Percentiles rank a stretch among this genome's conserved stretches.
Conservation (phyloP, 192 early-diverging fungal species). For the Coemansia sp. region DNA sequence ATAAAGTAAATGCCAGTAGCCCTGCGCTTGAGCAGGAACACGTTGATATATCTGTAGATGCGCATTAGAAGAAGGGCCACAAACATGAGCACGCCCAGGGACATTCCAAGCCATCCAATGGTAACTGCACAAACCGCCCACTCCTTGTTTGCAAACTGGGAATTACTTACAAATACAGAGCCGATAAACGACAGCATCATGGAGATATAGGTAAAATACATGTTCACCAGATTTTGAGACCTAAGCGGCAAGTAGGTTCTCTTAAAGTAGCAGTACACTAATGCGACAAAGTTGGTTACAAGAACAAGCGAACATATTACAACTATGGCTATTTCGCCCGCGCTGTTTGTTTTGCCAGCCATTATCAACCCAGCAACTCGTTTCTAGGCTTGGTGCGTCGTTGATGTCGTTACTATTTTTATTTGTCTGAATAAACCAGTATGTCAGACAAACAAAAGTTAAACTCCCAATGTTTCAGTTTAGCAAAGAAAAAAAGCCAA, state of each 20-base stretch:
- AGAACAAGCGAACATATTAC: conserved; percentile 32
- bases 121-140: conserved; percentile 39
- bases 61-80: conserved; percentile 36
- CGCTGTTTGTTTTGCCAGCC: conserved; percentile 16
- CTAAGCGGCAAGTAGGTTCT: conserved; percentile 43
- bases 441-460: neutral
- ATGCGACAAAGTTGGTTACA: conserved; percentile 19
- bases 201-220: conserved; percentile 35
- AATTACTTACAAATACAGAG: conserved; percentile 13
- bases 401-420: neutral
- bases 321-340: conserved; percentile 27
- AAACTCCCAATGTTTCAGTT: neutral
- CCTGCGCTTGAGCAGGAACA: conserved; percentile 33
- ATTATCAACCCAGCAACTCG: neutral
- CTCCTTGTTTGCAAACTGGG: conserved; percentile 15
- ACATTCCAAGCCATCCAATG: conserved; percentile 45
- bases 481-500: neutral
- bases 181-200: conserved; percentile 49
- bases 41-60: conserved; percentile 37
- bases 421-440: neutral
- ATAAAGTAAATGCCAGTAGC: conserved; percentile 34
- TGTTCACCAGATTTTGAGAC: conserved; percentile 34
- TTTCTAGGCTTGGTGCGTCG: neutral
- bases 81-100: conserved; percentile 34
- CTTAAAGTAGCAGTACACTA: conserved; percentile 29